These are phyloP conservation scores for Pseudocercospora fijiensis DNA, from an alignment of 2,329 filamentous ascomycete species.

Conservation along the genomic window DNA sequence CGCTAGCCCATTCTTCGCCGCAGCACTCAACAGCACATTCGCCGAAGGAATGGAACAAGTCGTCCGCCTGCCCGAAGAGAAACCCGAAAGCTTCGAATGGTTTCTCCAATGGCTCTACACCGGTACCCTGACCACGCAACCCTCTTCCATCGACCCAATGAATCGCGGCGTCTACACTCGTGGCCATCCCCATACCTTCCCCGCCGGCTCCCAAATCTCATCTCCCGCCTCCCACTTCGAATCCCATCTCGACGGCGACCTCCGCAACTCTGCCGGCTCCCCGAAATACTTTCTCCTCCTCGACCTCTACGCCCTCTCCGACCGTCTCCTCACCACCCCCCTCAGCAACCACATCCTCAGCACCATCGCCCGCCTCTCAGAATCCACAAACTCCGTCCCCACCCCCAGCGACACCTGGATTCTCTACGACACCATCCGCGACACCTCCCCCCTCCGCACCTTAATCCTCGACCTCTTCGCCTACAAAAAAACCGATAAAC, in stretches of 20 bases:
- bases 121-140: slow-evolving; percentile 36
- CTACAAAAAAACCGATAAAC: slow-evolving; percentile 53
- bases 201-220: neutral
- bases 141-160: slow-evolving; percentile 14
- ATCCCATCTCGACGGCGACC: slow-evolving; percentile 36
- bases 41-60: slow-evolving; percentile 46
- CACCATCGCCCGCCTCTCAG: slow-evolving; percentile 46
- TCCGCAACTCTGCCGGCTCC: slow-evolving; percentile 48
- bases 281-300: slow-evolving; percentile 54
- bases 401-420: slow-evolving; percentile 52
- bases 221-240: slow-evolving; percentile 15
- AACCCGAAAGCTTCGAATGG: slow-evolving; percentile 50
- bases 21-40: slow-evolving; percentile 50
- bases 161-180: slow-evolving; percentile 5
- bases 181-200: slow-evolving; percentile 9
- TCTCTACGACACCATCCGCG: slow-evolving; percentile 47
- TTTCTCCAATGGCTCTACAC: slow-evolving; percentile 55
- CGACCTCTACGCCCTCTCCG: slow-evolving; percentile 49
- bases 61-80: slow-evolving; percentile 47
- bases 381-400: slow-evolving; percentile 51
- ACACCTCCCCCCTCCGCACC: slow-evolving; percentile 41
- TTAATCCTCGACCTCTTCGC: slow-evolving; percentile 53
- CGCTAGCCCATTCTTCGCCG: slow-evolving; percentile 53
- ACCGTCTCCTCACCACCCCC: slow-evolving; percentile 49
- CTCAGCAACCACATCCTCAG: slow-evolving; percentile 48